Evolutionary conservation across 1,284 basidiomycete species (phyloP).

Genomic region (Rugosomyces carneus): DNA sequence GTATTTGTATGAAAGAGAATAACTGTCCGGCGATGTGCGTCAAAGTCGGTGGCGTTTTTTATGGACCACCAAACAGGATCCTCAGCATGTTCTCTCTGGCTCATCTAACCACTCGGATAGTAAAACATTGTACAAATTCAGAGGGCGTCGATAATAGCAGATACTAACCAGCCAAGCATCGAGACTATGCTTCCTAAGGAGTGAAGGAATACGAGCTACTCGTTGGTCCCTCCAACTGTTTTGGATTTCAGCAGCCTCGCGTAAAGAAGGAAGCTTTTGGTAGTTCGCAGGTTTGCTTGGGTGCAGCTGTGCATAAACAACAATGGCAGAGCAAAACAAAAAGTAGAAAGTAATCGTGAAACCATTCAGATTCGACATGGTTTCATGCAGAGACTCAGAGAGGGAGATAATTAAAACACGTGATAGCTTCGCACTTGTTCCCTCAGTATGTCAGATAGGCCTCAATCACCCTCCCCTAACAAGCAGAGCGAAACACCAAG

Average conservation of each 20-base stretch:
- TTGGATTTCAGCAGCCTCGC: constrained; percentile 38
- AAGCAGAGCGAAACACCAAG: background rate
- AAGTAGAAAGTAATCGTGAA: background rate
- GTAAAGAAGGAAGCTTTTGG: constrained; percentile 34
- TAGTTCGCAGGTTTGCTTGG: constrained; percentile 32
- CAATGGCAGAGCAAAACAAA: background rate
- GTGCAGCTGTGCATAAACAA: constrained; percentile 24
- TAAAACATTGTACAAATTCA: background rate
- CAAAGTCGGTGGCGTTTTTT: constrained; percentile 43
- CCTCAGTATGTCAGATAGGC: background rate
- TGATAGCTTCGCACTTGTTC: background rate
- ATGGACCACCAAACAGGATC: constrained; percentile 49
- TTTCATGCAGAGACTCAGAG: background rate
- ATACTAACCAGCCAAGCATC: constrained; percentile 38
- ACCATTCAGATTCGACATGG: background rate
- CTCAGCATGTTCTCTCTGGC: constrained; percentile 47
- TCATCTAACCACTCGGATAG: constrained; percentile 28
- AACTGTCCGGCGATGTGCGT: constrained; percentile 43
- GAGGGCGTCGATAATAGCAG: background rate
- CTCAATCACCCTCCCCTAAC: background rate
- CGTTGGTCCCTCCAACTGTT: constrained; percentile 39
- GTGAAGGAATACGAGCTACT: constrained; percentile 32
- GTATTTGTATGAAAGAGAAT: constrained; percentile 43
- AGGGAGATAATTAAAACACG: background rate
- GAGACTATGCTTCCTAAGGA: constrained; percentile 38